A percentile compares a stretch with the other conserved stretches of the same genome.
phyloP scores from a whole-genome alignment of 2,329 filamentous ascomycete species.

The Fonsecaea nubica region DNA sequence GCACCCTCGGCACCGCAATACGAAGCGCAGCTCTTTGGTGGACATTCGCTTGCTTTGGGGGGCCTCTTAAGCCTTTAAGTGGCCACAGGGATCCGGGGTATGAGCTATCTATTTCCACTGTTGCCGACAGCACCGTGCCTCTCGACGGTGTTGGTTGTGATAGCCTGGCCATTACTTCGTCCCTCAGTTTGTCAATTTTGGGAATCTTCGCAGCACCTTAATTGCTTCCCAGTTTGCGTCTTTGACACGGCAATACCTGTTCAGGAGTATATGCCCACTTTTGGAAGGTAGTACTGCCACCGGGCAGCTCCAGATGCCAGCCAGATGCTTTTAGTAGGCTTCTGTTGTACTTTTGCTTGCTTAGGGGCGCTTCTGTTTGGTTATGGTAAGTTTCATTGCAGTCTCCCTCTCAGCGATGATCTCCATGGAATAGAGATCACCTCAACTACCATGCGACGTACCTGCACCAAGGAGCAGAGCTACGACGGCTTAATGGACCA shows the following conservation, averaged over 20 bases:
- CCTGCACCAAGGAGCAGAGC: not conserved
- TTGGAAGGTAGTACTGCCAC: not conserved
- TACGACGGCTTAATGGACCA: not conserved
- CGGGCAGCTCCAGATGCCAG: constrained; percentile 1
- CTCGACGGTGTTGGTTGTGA: constrained; percentile 1
- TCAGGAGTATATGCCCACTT: not conserved
- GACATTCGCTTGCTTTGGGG: not conserved
- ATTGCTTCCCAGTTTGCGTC: not conserved
- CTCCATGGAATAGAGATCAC: not conserved
- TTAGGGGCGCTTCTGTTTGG: constrained; percentile 58
- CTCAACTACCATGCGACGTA: not conserved
- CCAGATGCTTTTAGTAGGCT: constrained; percentile 42
- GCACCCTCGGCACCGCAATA: not conserved
- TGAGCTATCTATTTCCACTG: not conserved
- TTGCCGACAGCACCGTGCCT: not conserved
- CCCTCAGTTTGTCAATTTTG: not conserved
- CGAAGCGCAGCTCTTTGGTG: not conserved
- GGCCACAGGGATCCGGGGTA: constrained; percentile 5
- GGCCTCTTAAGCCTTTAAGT: not conserved
- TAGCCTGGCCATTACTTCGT: not conserved
- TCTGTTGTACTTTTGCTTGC: constrained; percentile 53
- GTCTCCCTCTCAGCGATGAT: not conserved
- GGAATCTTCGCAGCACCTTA: not conserved
- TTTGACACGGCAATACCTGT: not conserved
- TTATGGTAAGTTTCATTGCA: constrained; percentile 44